Conservation (phyloP, 371 early-diverging fungal genomes). For the Zopfochytrium polystomum region DNA sequence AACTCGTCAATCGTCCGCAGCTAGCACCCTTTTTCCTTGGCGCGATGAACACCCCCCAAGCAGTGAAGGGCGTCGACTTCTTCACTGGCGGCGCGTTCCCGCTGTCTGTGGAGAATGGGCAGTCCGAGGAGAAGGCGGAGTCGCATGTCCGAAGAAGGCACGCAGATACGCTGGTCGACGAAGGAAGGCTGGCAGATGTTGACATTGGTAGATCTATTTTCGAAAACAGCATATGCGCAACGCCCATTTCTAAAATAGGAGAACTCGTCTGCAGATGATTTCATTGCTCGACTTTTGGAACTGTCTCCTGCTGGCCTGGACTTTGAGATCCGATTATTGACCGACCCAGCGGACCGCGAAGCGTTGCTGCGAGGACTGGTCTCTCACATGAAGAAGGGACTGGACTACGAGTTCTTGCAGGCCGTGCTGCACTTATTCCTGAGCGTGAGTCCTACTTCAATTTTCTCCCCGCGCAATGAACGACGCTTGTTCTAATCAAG, state of each 20-base stretch:
- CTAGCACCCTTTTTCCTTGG: constrained; percentile 17
- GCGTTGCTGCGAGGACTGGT: too few relatives aligned
- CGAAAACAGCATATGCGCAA: background rate
- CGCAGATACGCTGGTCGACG: constrained; percentile 11
- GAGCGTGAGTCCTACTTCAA: constrained; percentile 1
- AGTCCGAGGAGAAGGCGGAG: background rate
- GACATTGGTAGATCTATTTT: background rate
- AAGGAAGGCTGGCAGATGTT: background rate
- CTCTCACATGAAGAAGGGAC: too few relatives aligned
- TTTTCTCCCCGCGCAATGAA: background rate
- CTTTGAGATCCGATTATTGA: constrained; percentile 64
- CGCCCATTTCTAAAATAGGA: background rate
- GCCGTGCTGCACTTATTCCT: constrained; percentile 12
- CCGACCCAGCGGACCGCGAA: background rate
- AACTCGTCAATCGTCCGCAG: constrained; percentile 12
- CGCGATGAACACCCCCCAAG: constrained; percentile 7
- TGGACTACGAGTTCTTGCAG: constrained; percentile 18
- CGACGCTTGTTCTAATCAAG: background rate
- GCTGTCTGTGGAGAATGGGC: constrained; percentile 3
- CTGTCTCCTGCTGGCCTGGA: constrained; percentile 82
- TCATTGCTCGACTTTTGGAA: constrained; percentile 2
- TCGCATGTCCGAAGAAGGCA: constrained; percentile 2
- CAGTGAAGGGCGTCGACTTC: constrained; percentile 1
- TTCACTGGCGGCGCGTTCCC: constrained; percentile 4
- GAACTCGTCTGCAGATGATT: constrained; percentile 6